Percentiles rank a stretch among this genome's conserved stretches.
These are phyloP conservation scores for Metschnikowia kunwiensis DNA, from an alignment of 805 yeast species.

Conservation along the genomic window DNA sequence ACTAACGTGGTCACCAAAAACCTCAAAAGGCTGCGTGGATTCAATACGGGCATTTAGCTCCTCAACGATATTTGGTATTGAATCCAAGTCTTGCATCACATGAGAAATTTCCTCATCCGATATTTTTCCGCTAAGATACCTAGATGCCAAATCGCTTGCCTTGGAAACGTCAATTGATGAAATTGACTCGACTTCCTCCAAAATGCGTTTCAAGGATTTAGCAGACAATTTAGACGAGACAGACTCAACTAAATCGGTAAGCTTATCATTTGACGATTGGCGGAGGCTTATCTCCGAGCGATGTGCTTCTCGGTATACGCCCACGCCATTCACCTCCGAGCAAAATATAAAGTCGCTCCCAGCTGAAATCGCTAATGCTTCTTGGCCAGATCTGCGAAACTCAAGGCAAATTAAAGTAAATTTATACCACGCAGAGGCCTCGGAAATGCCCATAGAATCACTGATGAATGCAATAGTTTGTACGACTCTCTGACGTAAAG, in stretches of 20 bases:
- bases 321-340: constrained; percentile 34
- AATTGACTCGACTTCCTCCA: constrained; percentile 15
- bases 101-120: constrained; percentile 22
- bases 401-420: constrained; percentile 73
- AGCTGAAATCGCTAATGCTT: constrained; percentile 45
- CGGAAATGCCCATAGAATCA: constrained; percentile 25
- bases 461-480: constrained; percentile 9
- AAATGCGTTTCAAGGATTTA: constrained; percentile 27
- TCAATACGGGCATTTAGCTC: constrained; percentile 24
- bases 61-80: constrained; percentile 26
- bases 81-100: constrained; percentile 23
- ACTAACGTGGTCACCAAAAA: constrained; percentile 2
- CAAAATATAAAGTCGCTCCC: constrained; percentile 18
- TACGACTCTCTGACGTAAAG: constrained; percentile 27
- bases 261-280: constrained; percentile 14
- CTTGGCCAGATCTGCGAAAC: constrained; percentile 56
- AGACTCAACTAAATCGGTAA: constrained; percentile 22
- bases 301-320: constrained; percentile 32
- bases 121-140: constrained; percentile 24
- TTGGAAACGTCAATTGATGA: constrained; percentile 15
- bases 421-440: constrained; percentile 59
- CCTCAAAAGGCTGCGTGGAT: constrained; percentile 3
- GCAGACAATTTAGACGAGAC: constrained; percentile 28
- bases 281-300: constrained; percentile 23
- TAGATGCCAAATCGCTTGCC: constrained; percentile 25